phyloP scores from a whole-genome alignment of 257 asterid species.

The Ballota nigra region DNA sequence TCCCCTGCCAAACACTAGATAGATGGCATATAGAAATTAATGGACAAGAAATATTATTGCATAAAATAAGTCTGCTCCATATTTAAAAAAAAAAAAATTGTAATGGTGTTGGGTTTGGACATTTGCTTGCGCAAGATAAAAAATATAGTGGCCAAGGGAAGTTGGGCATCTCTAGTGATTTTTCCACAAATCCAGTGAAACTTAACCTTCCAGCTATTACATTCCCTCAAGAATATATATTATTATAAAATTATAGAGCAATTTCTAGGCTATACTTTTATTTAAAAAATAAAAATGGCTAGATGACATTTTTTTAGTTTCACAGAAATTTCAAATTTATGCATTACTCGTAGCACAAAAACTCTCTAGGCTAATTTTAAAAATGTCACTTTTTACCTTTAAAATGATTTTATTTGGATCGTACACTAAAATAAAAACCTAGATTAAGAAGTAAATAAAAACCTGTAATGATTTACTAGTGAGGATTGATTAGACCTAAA shows the following conservation, averaged over 20 bases:
- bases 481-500: constrained; percentile 24
- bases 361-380: too few species aligned
- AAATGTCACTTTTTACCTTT: neutral
- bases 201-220: too few species aligned
- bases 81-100: too few species aligned
- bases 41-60: neutral
- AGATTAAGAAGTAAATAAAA: neutral
- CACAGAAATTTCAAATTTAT: too few species aligned
- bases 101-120: neutral
- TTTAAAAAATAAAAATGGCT: too few species aligned
- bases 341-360: too few species aligned
- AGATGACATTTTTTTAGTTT: too few species aligned
- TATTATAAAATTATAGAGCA: too few species aligned
- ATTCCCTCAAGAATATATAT: too few species aligned
- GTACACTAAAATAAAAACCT: neutral
- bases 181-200: too few species aligned
- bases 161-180: neutral
- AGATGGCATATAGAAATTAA: neutral
- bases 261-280: too few species aligned
- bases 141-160: neutral
- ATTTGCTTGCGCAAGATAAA: too few species aligned
- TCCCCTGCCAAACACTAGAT: neutral
- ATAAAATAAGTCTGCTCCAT: neutral
- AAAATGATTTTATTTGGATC: neutral
- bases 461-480: neutral